phyloP scores from a whole-genome alignment of 345 rosid species.

The Mangifera indica region DNA sequence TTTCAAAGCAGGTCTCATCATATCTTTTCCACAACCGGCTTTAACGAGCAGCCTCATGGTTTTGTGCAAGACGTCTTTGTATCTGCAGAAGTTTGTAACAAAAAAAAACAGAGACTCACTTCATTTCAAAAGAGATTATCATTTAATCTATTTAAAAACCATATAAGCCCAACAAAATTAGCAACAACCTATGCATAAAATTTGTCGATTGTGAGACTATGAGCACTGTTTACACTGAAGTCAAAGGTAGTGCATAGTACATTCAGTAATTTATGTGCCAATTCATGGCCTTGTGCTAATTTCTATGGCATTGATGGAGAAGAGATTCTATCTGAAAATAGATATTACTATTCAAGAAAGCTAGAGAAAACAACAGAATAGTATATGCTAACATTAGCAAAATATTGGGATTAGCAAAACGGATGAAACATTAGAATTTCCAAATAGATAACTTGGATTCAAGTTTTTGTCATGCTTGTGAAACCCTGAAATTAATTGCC shows the following conservation, averaged over 20 bases:
- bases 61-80: slow-evolving; percentile 83
- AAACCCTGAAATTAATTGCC: no score
- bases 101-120: slow-evolving; percentile 1
- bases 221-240: background rate
- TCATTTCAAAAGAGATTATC: background rate
- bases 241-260: background rate
- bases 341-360: background rate
- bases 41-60: no score
- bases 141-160: background rate
- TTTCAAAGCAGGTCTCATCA: no score
- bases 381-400: background rate
- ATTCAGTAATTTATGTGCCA: background rate
- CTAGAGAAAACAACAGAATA: background rate
- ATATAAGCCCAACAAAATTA: background rate
- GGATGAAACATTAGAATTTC: no score
- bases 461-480: no score
- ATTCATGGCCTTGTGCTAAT: background rate
- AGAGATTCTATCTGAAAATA: background rate
- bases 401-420: no score
- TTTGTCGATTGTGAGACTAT: background rate
- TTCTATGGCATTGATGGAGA: background rate
- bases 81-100: slow-evolving; percentile 34
- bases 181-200: background rate
- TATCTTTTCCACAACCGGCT: no score
- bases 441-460: no score